A percentile compares a stretch with the other conserved stretches of the same genome.
These are phyloP conservation scores for Aphanomyces invadans DNA, from an alignment of 352 stramenopile genomes.

Conservation along the genomic window DNA sequence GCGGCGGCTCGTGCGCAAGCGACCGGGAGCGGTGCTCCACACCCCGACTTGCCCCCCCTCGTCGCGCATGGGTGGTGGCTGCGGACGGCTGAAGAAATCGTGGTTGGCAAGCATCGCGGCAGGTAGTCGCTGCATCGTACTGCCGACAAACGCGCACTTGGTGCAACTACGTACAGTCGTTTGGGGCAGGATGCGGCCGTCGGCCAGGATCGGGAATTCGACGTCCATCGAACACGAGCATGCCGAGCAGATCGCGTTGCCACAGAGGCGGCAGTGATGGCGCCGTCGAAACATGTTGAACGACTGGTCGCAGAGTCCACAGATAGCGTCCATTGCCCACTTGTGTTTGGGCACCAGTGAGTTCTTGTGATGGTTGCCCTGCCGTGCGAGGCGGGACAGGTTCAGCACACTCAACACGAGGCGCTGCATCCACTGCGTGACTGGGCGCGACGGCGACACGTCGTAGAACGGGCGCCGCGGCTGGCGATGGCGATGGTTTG, in stretches of 20 bases:
- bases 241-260: constrained; percentile 20
- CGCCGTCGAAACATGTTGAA: constrained; percentile 3
- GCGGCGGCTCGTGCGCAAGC: too few species aligned
- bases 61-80: too few species aligned
- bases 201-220: background rate
- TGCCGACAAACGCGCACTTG: background rate
- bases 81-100: too few species aligned
- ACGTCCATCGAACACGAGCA: constrained; percentile 3
- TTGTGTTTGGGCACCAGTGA: constrained; percentile 29
- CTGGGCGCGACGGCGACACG: too few species aligned
- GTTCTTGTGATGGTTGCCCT: background rate
- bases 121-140: background rate
- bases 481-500: too few species aligned
- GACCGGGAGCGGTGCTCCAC: too few species aligned
- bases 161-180: constrained; percentile 3
- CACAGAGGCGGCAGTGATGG: constrained; percentile 22
- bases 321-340: constrained; percentile 60
- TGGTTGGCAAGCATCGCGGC: too few species aligned
- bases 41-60: too few species aligned
- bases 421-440: background rate
- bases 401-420: background rate
- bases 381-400: constrained; percentile 4
- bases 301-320: constrained; percentile 33
- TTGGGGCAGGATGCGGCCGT: background rate
- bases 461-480: too few species aligned